Base-by-base conservation (phyloP, 1,284 basidiomycete species). In the Pseudozyma tsukubaensis region DNA sequence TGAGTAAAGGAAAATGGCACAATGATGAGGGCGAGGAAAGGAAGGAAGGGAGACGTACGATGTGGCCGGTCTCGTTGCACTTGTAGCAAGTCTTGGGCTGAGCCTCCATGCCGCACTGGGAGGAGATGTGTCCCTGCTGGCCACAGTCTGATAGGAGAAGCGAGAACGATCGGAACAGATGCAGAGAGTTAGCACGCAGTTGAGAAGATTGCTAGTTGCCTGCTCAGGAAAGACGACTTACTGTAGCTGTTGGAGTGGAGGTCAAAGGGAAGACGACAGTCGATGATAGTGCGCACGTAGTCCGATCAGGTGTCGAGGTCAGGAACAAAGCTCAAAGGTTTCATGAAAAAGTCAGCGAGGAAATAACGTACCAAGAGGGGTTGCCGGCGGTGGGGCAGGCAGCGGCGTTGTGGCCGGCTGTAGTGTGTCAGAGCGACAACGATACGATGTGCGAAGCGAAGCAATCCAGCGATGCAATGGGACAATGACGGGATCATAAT, bases 21-120 rank as follows among this genome's bases (percentile, higher is more conserved):
- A 44, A 50, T 4, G 14, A 50, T 8, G 19, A 8, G 37, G 12
- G 19, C 16, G 35, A 32, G 13, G 21, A 10, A 37, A 32, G 18
- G 21, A 9, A 32, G 34, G 16, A 11, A 40, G 37, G 2, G 18
- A 34, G 16, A 69, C 74, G 19, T 61, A 73, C 70, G 50, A 82
- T 69, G 77, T 82, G 81, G 42, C 76, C 77, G 52, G 72, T 66
- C 62, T 79, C 70, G 67, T 74, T 75, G 75, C 81, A 82, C 57
- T 77, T 77, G 79, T 80, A 82, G 78, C 81, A 82, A 18, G 78
- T 63, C 78, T 82, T 82, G 63, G 81, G 81, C 62, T 74, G 72
- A 21, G 81, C 61, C 75, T 78, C 79, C 62, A 80, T 77, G 68
- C 69, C 66, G 75, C 81, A 81, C 50, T 70, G 77, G 50, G 74